A percentile compares a stretch with the other conserved stretches of the same genome.
Evolutionary conservation across 2,329 filamentous ascomycete genomes (phyloP).

Genomic region (Cryphonectria nitschkei): DNA sequence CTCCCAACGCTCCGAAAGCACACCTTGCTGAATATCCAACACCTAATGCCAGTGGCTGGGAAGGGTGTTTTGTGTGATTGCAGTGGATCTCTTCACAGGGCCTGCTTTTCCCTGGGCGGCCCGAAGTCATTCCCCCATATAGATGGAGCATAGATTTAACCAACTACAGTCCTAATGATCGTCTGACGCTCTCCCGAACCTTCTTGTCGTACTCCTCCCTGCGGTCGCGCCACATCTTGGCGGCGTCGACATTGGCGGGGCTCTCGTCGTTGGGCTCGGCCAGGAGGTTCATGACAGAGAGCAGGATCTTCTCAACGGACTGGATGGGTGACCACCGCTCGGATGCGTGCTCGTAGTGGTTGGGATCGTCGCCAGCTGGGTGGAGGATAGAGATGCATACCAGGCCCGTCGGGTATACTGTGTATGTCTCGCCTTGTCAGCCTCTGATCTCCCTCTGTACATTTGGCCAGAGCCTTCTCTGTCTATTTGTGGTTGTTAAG

Average conservation of each 20-base stretch:
- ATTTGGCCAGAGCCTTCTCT: neutral
- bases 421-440: neutral
- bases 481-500: neutral
- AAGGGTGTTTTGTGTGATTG: neutral
- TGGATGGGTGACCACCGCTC: constrained; percentile 98
- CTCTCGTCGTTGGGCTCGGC: constrained; percentile 97
- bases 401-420: constrained; percentile 87
- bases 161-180: constrained; percentile 72
- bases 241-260: constrained; percentile 93
- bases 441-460: neutral
- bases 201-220: constrained; percentile 82
- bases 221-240: constrained; percentile 92
- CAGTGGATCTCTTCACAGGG: neutral
- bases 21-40: neutral
- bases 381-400: constrained; percentile 99
- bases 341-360: constrained; percentile 95
- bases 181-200: constrained; percentile 81
- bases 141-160: neutral
- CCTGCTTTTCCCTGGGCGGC: neutral
- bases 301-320: constrained; percentile 95
- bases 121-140: neutral
- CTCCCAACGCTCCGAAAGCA: neutral
- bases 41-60: neutral
- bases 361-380: constrained; percentile 93
- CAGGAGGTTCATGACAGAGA: constrained; percentile 97